phyloP scores from a whole-genome alignment of 1,139 yeast species.

The Insectozyma bohioensis region DNA sequence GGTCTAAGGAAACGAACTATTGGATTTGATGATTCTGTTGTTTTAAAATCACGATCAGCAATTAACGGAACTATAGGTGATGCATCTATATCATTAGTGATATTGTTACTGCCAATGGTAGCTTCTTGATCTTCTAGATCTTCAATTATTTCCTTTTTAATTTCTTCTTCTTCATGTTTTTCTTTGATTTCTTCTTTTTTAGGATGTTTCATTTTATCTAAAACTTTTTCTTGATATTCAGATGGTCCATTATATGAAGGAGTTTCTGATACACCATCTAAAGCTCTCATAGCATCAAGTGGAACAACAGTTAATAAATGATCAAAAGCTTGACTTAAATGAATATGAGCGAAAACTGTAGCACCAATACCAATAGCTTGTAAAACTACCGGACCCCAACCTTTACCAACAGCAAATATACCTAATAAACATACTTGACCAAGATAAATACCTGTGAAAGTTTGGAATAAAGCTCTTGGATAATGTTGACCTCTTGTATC shows the following conservation, averaged over 20 bases:
- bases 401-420: constrained; percentile 83
- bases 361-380: constrained; percentile 63
- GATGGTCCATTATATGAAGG: constrained; percentile 47
- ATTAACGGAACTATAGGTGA: constrained; percentile 39
- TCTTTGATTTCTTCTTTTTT: constrained; percentile 17
- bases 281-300: constrained; percentile 64
- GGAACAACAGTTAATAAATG: constrained; percentile 61
- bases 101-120: constrained; percentile 8
- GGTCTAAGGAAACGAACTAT: constrained; percentile 60
- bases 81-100: constrained; percentile 5
- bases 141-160: constrained; percentile 17
- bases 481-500: constrained; percentile 85
- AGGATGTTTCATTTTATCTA: constrained; percentile 19
- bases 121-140: constrained; percentile 20
- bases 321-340: constrained; percentile 62
- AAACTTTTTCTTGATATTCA: constrained; percentile 36
- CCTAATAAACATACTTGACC: constrained; percentile 87
- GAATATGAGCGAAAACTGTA: constrained; percentile 66
- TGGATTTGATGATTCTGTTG: constrained; percentile 26
- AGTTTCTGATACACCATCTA: constrained; percentile 69
- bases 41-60: constrained; percentile 53
- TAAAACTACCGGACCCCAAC: constrained; percentile 90
- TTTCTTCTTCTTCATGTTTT: constrained; percentile 18
- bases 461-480: constrained; percentile 85
- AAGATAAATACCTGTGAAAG: constrained; percentile 82